Conservation (phyloP, 306 rosid genomes). For the Urtica urens region DNA sequence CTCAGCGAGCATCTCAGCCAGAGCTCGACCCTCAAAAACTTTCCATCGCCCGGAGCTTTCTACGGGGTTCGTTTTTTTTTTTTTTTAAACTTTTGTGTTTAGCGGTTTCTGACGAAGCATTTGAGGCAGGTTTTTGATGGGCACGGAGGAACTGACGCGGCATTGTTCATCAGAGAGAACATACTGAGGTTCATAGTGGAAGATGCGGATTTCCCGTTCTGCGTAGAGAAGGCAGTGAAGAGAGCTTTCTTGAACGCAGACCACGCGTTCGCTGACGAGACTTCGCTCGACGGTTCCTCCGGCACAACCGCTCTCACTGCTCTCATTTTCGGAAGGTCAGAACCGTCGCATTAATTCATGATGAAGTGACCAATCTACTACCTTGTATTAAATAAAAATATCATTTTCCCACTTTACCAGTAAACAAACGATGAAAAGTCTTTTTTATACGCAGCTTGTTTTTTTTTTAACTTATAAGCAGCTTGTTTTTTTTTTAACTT, state of each 20-base stretch:
- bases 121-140: slow-evolving; percentile 28
- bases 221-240: slow-evolving; percentile 19
- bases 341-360: too few species aligned
- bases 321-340: slow-evolving; percentile 28
- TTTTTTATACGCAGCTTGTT: too few species aligned
- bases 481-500: too few species aligned
- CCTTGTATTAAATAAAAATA: too few species aligned
- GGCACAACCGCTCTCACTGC: slow-evolving; percentile 31
- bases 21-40: slow-evolving; percentile 14
- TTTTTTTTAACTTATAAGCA: too few species aligned
- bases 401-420: too few species aligned
- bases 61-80: slow-evolving; percentile 23
- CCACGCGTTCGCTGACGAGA: slow-evolving; percentile 23
- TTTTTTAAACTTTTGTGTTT: neutral
- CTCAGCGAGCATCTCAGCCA: slow-evolving; percentile 21
- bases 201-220: slow-evolving; percentile 17
- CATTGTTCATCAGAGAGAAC: slow-evolving; percentile 22
- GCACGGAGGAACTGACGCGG: slow-evolving; percentile 33
- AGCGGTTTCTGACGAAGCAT: neutral
- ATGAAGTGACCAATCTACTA: neutral
- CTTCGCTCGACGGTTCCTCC: slow-evolving; percentile 25
- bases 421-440: too few species aligned
- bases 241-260: slow-evolving; percentile 27
- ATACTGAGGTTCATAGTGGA: slow-evolving; percentile 26
- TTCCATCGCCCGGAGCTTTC: slow-evolving; percentile 29